Base-by-base conservation (phyloP, 2,329 filamentous ascomycete species). In the Beauveria pseudobassiana region DNA sequence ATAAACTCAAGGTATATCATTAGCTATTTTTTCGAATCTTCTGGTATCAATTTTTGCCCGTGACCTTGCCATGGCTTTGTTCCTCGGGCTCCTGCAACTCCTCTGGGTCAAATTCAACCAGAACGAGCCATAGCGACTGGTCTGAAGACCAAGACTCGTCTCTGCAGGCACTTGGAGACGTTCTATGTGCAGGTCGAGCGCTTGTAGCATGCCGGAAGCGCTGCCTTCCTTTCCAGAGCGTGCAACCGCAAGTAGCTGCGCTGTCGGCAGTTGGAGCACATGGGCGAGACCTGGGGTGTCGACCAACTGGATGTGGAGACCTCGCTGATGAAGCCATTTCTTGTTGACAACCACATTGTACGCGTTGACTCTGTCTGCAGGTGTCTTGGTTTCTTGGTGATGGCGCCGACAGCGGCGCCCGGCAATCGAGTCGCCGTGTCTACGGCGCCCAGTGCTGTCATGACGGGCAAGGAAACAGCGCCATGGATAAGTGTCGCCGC, bases 311-410 rank as follows among this genome's bases (percentile, higher is more conserved):
- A 76, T 76, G 10, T 74, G 66, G 3, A 80, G 65, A 0, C 77
- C 75, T 3, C 78, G 69, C 20, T 67, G 65, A 18, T 69, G 63
- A 12, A 81, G 64, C 78, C 78, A 81, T 60, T 80, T 71, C 50
- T 68, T 67, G 56, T 79, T 80, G 1, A 76, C 77, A 0, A 76
- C 76, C 3, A 69, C 68, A 0, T 74, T 67, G 55, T 80, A 81
- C 0, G 75, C 75, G 5, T 70, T 68, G 0, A 77, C 78, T 10
- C 79, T 67, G 63, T 78, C 74, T 2, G 72, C 68, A 0, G 78
- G 73, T 0, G 77, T 78, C 65, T 72, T 72, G 1, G 78, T 65
- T 71, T 74, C 55, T 67, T 71, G 2, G 70, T 63, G 1, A 73
- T 69, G 0, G 76, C 77, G 1, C 68, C 67, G 2, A 75, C 56